phyloP scores from a whole-genome alignment of 257 asterid genomes.

The Thymus mandschuricus region DNA sequence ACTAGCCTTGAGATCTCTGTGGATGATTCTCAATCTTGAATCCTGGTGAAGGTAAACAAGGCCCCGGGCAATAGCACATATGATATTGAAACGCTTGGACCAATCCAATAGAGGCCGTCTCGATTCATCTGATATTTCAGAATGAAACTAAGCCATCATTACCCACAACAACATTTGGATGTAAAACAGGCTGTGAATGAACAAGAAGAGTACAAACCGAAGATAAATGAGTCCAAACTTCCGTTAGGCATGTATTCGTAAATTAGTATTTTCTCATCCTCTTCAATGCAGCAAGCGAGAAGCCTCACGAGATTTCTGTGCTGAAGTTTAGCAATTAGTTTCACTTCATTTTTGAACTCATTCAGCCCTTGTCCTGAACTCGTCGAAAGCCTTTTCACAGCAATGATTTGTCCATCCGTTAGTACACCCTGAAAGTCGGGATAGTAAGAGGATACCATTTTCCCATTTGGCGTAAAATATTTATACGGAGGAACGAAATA shows the following conservation, averaged over 20 bases:
- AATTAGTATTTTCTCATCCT: constrained; percentile 44
- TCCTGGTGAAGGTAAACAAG: constrained; percentile 52
- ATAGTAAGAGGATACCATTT: constrained; percentile 1
- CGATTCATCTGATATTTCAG: constrained; percentile 34
- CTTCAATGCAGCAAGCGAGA: constrained; percentile 49
- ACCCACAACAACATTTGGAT: background rate
- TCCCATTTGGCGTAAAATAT: too few relatives aligned
- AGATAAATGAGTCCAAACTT: constrained; percentile 43
- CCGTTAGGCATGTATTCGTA: constrained; percentile 51
- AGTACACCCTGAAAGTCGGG: constrained; percentile 42
- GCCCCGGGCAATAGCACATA: constrained; percentile 40
- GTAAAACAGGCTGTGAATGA: background rate
- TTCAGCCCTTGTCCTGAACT: constrained; percentile 50
- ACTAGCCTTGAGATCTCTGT: constrained; percentile 45
- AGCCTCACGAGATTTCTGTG: constrained; percentile 57
- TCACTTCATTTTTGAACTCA: constrained; percentile 51
- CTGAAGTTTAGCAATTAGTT: constrained; percentile 49
- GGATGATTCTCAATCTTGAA: constrained; percentile 45
- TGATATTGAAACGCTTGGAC: constrained; percentile 39
- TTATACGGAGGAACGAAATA: background rate
- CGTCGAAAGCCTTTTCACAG: constrained; percentile 50
- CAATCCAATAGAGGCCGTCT: constrained; percentile 30
- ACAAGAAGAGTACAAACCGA: constrained; percentile 38
- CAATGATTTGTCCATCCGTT: constrained; percentile 36
- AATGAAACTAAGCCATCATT: background rate